These are phyloP conservation scores for Aschersonia sp. DNA, from an alignment of 2,329 filamentous ascomycete genomes.

Conservation along the genomic window DNA sequence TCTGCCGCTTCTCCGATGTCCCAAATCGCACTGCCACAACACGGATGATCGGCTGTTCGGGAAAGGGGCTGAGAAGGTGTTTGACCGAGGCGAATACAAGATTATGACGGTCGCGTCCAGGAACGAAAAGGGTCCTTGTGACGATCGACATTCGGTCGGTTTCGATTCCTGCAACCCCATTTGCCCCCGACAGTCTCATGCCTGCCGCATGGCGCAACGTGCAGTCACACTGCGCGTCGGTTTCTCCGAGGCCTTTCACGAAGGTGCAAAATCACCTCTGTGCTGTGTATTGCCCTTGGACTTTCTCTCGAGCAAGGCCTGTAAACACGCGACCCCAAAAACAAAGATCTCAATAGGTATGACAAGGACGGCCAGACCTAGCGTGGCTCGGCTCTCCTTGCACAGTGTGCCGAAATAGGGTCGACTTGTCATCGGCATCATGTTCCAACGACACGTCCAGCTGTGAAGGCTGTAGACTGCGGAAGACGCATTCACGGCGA, in stretches of 20 bases:
- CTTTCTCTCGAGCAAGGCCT: constrained; percentile 29
- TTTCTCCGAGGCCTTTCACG: background rate
- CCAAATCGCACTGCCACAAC: too few species aligned
- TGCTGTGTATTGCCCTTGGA: constrained; percentile 6
- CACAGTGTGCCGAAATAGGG: constrained; percentile 44
- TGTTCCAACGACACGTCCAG: constrained; percentile 48
- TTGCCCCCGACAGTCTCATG: too few species aligned
- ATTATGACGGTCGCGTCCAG: too few species aligned
- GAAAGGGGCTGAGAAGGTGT: too few species aligned
- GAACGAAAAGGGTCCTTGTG: too few species aligned
- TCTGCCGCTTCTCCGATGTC: too few species aligned
- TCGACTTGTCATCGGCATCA: constrained; percentile 33
- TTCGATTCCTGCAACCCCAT: too few species aligned
- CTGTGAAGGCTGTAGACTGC: constrained; percentile 40
- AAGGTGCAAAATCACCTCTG: background rate
- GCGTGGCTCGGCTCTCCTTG: constrained; percentile 35
- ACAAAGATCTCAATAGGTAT: constrained; percentile 40
- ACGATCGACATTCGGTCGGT: too few species aligned
- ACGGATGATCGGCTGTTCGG: too few species aligned
- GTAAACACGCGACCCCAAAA: constrained; percentile 29
- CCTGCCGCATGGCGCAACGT: too few species aligned
- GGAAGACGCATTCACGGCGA: constrained; percentile 37
- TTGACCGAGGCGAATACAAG: too few species aligned
- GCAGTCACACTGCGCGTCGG: too few species aligned
- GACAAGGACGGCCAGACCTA: constrained; percentile 40